Percentiles rank a stretch among this genome's conserved stretches.
phyloP scores from a whole-genome alignment of 2,329 filamentous ascomycete genomes.

The Fusarium sp. region DNA sequence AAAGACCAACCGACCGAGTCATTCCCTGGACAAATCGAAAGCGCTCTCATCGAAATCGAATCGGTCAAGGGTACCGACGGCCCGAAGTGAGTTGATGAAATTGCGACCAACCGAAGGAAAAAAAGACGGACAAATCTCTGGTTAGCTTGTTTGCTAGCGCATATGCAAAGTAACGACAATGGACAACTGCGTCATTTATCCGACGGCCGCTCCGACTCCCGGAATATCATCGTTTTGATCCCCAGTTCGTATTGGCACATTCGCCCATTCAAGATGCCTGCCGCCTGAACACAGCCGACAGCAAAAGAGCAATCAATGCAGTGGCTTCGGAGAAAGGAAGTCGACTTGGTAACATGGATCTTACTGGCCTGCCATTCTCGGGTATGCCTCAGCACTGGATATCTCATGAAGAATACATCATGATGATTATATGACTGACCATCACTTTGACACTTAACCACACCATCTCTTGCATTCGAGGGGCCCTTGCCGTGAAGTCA shows the following conservation, averaged over 20 bases:
- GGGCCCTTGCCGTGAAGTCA: background rate
- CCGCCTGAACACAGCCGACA: background rate
- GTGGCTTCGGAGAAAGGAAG: background rate
- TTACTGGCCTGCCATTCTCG: slow-evolving; percentile 1
- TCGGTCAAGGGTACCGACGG: slow-evolving; percentile 40
- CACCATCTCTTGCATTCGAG: background rate
- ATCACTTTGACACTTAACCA: slow-evolving; percentile 7
- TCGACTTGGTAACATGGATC: background rate
- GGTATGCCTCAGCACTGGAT: background rate
- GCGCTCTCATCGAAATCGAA: background rate
- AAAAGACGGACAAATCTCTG: slow-evolving; percentile 13
- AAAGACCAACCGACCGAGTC: background rate
- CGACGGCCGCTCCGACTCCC: slow-evolving; percentile 46
- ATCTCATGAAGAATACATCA: slow-evolving; percentile 14
- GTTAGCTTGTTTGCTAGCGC: background rate
- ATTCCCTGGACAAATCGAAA: background rate
- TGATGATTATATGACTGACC: slow-evolving; percentile 23
- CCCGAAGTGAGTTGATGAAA: slow-evolving; percentile 35
- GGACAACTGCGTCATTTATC: slow-evolving; percentile 41
- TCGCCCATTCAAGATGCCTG: background rate
- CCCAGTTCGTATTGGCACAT: slow-evolving; percentile 2
- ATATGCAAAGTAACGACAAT: slow-evolving; percentile 6
- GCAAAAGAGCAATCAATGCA: background rate
- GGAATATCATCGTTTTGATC: slow-evolving; percentile 42
- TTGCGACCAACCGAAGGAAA: slow-evolving; percentile 45